Conservation (phyloP, 140 eudicot species). For the Stevia rebaudiana region DNA sequence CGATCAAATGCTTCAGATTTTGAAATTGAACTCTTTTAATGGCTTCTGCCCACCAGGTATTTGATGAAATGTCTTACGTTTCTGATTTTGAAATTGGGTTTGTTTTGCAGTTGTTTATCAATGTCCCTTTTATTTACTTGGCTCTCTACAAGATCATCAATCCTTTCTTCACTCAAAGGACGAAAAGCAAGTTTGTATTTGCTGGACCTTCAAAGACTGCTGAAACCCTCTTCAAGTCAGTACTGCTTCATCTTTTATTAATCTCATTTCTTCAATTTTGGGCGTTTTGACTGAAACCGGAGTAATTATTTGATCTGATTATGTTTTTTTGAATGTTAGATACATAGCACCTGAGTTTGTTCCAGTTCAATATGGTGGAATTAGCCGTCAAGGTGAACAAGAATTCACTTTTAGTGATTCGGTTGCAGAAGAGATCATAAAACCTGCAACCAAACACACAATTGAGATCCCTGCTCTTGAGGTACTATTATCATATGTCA, state of each 20-base stretch:
- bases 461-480: slow-evolving; percentile 68
- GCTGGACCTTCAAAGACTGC: slow-evolving; percentile 89
- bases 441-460: slow-evolving; percentile 66
- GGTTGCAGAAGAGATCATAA: slow-evolving; percentile 58
- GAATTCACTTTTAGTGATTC: slow-evolving; percentile 56
- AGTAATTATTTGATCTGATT: neutral
- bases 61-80: neutral
- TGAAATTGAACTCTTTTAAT: neutral
- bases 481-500: slow-evolving; percentile 28
- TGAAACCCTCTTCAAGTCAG: slow-evolving; percentile 87
- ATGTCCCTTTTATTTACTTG: slow-evolving; percentile 85
- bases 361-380: slow-evolving; percentile 91
- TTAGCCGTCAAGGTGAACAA: slow-evolving; percentile 64
- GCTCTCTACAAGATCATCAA: slow-evolving; percentile 77
- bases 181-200: slow-evolving; percentile 95
- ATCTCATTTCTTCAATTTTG: neutral
- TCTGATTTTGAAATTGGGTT: neutral
- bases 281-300: neutral
- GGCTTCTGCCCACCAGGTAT: neutral
- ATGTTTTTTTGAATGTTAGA: slow-evolving; percentile 26
- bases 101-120: slow-evolving; percentile 59
- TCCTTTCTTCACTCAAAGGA: slow-evolving; percentile 83
- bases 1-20: neutral
- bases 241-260: neutral
- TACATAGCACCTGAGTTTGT: slow-evolving; percentile 82